Evolutionary conservation across 2,329 filamentous ascomycete genomes (phyloP).

Genomic region (Talaromyces atroroseus): DNA sequence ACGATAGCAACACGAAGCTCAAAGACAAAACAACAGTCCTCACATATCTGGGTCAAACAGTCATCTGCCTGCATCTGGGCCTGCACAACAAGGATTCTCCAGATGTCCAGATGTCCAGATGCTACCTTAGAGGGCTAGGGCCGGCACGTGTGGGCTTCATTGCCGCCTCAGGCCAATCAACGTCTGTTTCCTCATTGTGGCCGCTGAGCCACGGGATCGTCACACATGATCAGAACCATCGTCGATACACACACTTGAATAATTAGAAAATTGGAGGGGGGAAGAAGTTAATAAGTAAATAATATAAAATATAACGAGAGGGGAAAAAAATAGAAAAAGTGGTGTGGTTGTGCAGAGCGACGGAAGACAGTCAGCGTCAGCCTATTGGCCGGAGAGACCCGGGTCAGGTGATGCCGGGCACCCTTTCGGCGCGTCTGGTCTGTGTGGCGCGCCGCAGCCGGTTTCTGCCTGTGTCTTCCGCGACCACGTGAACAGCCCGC

Average conservation of each 20-base stretch:
- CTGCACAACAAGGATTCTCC: conserved; percentile 5
- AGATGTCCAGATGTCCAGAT: background rate
- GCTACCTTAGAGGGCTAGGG: conserved; percentile 15
- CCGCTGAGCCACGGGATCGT: conserved; percentile 33
- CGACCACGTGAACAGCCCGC: conserved; percentile 39
- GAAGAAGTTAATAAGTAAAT: background rate
- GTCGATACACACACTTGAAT: background rate
- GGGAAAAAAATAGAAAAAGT: background rate
- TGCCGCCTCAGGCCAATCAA: conserved; percentile 23
- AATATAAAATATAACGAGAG: background rate
- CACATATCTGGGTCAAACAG: background rate
- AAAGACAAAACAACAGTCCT: background rate
- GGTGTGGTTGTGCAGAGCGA: background rate
- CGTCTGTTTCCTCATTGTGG: background rate
- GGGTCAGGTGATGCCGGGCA: conserved; percentile 28
- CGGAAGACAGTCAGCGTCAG: background rate
- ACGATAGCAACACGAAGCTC: background rate
- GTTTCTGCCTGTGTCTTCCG: conserved; percentile 19
- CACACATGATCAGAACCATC: conserved; percentile 30
- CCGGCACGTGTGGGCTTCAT: conserved; percentile 15
- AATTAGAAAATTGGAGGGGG: background rate
- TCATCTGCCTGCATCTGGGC: background rate
- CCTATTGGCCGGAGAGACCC: conserved; percentile 10
- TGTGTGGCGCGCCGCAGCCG: conserved; percentile 17
- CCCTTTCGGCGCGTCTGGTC: conserved; percentile 22